phyloP scores from a whole-genome alignment of 495 filamentous ascomycete species.

The Penicillium paradoxum region DNA sequence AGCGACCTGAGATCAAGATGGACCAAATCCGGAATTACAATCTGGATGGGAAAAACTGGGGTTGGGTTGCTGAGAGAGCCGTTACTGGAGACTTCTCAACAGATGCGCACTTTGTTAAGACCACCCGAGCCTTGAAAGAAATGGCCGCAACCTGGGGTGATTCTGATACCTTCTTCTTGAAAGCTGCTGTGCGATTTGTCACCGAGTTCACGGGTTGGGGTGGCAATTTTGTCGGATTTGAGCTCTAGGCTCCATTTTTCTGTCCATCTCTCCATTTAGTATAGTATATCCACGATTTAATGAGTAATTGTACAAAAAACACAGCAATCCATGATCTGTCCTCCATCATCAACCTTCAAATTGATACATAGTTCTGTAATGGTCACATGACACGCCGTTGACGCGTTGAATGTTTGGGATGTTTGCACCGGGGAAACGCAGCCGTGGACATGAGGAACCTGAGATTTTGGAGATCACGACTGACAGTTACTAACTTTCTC shows the following conservation, averaged over 20 bases:
- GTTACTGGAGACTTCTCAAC: conserved; percentile 57
- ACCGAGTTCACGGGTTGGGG: conserved; percentile 77
- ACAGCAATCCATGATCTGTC: not conserved
- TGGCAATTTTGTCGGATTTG: conserved; percentile 40
- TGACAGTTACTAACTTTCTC: not conserved
- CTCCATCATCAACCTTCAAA: too few relatives aligned
- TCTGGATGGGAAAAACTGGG: conserved; percentile 63
- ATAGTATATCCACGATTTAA: not conserved
- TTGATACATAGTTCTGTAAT: not conserved
- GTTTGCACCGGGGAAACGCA: not conserved
- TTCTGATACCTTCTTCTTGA: conserved; percentile 67
- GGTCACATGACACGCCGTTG: not conserved
- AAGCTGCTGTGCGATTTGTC: conserved; percentile 72
- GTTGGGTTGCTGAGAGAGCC: conserved; percentile 64
- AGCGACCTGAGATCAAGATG: conserved; percentile 64
- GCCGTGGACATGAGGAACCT: not conserved
- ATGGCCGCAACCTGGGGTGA: conserved; percentile 81
- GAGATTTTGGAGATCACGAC: not conserved
- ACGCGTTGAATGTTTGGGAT: not conserved
- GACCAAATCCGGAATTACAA: conserved; percentile 58
- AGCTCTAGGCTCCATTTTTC: not conserved
- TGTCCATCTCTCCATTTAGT: not conserved
- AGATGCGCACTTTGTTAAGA: conserved; percentile 84
- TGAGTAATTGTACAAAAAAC: not conserved
- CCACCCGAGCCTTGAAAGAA: conserved; percentile 67